Evolutionary conservation across 1,284 basidiomycete genomes (phyloP).

Genomic region (Cryptococcus maquisensis): DNA sequence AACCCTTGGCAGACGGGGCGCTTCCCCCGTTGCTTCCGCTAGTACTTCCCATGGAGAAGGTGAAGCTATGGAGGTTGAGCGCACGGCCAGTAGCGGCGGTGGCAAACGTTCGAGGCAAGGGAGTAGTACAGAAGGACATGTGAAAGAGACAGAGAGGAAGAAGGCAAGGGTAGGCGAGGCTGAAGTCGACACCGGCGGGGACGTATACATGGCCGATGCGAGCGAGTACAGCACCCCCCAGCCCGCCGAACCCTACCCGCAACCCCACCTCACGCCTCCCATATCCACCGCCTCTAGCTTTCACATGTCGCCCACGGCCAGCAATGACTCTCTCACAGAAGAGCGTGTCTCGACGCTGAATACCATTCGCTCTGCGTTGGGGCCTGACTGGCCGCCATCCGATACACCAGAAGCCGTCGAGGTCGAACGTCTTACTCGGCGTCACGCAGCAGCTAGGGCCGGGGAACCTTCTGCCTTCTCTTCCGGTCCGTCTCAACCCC

Average conservation of each 20-base stretch:
- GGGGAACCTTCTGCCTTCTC: no score
- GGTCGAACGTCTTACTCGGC: slow-evolving; percentile 10
- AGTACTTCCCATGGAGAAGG: background rate
- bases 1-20: slow-evolving; percentile 5
- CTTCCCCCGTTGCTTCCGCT: background rate
- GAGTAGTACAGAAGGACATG: background rate
- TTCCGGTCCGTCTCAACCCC: no score
- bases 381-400: slow-evolving; percentile 24
- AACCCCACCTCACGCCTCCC: background rate
- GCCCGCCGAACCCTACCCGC: background rate
- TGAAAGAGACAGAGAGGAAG: slow-evolving; percentile 1
- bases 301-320: background rate
- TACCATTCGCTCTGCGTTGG: slow-evolving; percentile 27
- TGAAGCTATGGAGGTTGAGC: background rate
- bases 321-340: slow-evolving; percentile 26
- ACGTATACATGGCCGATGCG: background rate
- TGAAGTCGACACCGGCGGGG: background rate
- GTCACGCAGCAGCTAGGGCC: no score
- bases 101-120: slow-evolving; percentile 10
- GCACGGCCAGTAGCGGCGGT: background rate
- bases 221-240: background rate
- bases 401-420: slow-evolving; percentile 4
- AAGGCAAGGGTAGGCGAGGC: background rate
- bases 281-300: slow-evolving; percentile 1
- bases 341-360: slow-evolving; percentile 31